Base-by-base conservation (phyloP, 225 moss, liverwort and hornwort genomes). In the Polytrichum commune region DNA sequence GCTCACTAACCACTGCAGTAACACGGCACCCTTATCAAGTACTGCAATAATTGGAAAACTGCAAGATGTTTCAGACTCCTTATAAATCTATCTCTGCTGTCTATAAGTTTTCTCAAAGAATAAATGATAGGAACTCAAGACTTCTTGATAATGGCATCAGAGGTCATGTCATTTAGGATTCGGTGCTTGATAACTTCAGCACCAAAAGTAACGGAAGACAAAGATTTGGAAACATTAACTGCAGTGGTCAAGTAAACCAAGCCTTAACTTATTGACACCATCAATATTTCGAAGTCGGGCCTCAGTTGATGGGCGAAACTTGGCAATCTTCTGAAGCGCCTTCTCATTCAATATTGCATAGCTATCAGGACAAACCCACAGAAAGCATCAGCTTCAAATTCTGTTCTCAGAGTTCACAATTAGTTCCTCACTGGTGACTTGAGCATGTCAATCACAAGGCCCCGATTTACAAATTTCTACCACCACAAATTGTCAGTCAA, bases 221-320 rank as follows among this genome's bases (percentile, higher is more conserved):
- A 46, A 46, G 46, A 16, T 13, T 46, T 46, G 4, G 16, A 46
- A 46, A 16, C 13, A 46, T n/a, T 58, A 58, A 20, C 9, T 58
- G 58, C 2, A 1, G 56, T 1, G 7, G 6, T 58, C 24, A 23
- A 23, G 24, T 58, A 58, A 20, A 58, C 22, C 20, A 54, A 30
- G 23, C 5, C 28, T 55, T 68, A 91, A 92, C 95, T 96, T 85
- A 86, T 93, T 97, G 29, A 97, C 96, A 32, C 93, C 96, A 72
- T 97, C 96, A 71, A 93, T 82, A 65, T 82, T 84, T 28, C 89
- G 81, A 56, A 97, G 86, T 74, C 93, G 90, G 67, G 90, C 86
- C 75, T 90, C 88, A 77, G 63, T 93, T 66, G 96, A 97, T 62
- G 96, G 96, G 13, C 96, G 85, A 24, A 64, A 29, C 78, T 88